phyloP scores from a whole-genome alignment of 768 basidiomycete genomes.

The Serendipita sp. region DNA sequence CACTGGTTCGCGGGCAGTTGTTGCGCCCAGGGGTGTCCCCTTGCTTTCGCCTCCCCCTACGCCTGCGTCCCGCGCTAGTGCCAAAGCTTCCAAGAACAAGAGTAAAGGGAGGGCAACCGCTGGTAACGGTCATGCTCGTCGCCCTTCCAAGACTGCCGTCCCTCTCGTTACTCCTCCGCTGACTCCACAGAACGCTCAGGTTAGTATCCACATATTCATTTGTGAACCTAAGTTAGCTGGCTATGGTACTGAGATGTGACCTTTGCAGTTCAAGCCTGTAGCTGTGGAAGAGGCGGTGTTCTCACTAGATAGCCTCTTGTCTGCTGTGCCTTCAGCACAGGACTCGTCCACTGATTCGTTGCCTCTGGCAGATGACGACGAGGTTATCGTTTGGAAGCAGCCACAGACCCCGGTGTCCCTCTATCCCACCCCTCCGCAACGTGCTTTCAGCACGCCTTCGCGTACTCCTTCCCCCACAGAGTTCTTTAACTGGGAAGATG shows the following conservation, averaged over 20 bases:
- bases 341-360: constrained; percentile 1
- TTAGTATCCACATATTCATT: not conserved
- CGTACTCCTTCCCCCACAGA: constrained; percentile 1
- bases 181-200: not conserved
- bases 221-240: no score
- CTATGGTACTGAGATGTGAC: not conserved
- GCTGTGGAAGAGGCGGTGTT: constrained; percentile 4
- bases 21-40: not conserved
- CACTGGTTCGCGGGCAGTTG: not conserved
- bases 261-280: not conserved
- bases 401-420: not conserved
- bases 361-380: constrained; percentile 1
- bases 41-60: not conserved
- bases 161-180: not conserved
- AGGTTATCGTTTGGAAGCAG: constrained; percentile 6
- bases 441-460: constrained; percentile 3
- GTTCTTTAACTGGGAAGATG: constrained; percentile 4
- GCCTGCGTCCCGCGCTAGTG: not conserved
- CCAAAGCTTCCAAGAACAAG: not conserved
- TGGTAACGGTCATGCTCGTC: not conserved
- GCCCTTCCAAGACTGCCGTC: not conserved
- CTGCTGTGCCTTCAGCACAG: not conserved
- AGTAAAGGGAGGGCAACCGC: not conserved
- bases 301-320: not conserved
- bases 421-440: not conserved